Conservation (phyloP, 768 basidiomycete species). For the Mycena crocata region DNA sequence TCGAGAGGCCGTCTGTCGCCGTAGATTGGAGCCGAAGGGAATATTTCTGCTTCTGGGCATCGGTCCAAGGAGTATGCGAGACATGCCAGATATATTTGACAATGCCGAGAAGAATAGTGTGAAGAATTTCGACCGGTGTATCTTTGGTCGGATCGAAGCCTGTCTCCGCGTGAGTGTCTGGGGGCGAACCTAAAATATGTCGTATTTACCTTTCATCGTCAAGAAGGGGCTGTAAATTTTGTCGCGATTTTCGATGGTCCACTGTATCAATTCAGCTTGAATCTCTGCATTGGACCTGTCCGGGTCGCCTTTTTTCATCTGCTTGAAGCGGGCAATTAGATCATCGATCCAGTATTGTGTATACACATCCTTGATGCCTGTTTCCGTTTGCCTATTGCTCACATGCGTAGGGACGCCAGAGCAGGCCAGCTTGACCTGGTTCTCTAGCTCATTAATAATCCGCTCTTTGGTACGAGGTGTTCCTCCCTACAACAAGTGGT, state of each 20-base stretch:
- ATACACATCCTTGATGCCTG: slow-evolving; percentile 7
- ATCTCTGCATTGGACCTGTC: not conserved
- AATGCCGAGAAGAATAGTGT: slow-evolving; percentile 55
- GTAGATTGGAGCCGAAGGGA: slow-evolving; percentile 47
- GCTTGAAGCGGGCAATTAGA: too few relatives aligned
- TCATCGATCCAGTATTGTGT: not conserved
- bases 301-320: not conserved
- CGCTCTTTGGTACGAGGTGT: slow-evolving; percentile 33
- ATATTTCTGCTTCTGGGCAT: slow-evolving; percentile 41
- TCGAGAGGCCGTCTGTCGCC: slow-evolving; percentile 40
- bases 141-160: slow-evolving; percentile 46
- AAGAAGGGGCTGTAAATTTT: not conserved
- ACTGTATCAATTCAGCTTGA: not conserved
- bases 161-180: slow-evolving; percentile 1
- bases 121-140: slow-evolving; percentile 57
- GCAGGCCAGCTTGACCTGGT: slow-evolving; percentile 47
- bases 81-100: slow-evolving; percentile 57
- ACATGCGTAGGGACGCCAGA: slow-evolving; percentile 44
- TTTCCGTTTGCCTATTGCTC: slow-evolving; percentile 40
- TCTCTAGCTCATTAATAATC: slow-evolving; percentile 38
- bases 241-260: not conserved
- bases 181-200: not conserved
- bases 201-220: not conserved
- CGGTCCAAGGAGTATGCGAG: slow-evolving; percentile 44
- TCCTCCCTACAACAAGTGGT: slow-evolving; percentile 36